phyloP scores from a whole-genome alignment of 192 early-diverging fungal genomes.

The Dissophora globulifera region DNA sequence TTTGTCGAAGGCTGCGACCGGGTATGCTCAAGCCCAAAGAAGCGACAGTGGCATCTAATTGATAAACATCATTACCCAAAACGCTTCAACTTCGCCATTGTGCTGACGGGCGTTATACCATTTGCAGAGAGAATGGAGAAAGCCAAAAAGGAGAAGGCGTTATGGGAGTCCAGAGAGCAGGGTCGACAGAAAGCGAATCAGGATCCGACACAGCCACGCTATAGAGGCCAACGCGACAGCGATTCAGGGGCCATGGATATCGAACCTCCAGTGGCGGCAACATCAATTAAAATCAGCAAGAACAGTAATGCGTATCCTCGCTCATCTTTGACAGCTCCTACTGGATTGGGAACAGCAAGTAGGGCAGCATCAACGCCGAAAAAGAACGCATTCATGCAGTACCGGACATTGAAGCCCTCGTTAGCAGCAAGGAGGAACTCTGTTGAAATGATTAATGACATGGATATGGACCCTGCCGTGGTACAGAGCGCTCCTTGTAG shows the following conservation, averaged over 20 bases:
- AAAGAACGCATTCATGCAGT: slow-evolving; percentile 19
- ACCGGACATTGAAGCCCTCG: slow-evolving; percentile 1
- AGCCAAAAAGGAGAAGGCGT: slow-evolving; percentile 19
- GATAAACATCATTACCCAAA: slow-evolving; percentile 64
- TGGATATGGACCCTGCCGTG: slow-evolving; percentile 11
- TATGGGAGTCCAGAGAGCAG: slow-evolving; percentile 6
- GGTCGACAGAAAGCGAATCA: not conserved
- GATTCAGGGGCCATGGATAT: slow-evolving; percentile 15
- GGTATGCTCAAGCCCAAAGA: slow-evolving; percentile 46
- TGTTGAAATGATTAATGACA: not conserved
- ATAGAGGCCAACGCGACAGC: not conserved
- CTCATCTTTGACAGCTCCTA: not conserved
- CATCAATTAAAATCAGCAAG: no score
- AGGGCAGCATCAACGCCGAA: not conserved
- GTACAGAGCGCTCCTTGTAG: not conserved
- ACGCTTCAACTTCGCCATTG: slow-evolving; percentile 60
- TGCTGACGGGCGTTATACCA: slow-evolving; percentile 51
- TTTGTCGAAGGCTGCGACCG: slow-evolving; percentile 61
- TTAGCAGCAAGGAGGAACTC: not conserved
- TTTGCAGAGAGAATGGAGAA: slow-evolving; percentile 29
- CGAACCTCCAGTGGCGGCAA: not conserved
- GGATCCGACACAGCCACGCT: not conserved
- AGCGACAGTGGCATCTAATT: slow-evolving; percentile 60
- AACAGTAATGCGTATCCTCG: not conserved
- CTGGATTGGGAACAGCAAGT: not conserved